Base-by-base conservation (phyloP, 2,329 filamentous ascomycete genomes). In the Gremmenia infestans region DNA sequence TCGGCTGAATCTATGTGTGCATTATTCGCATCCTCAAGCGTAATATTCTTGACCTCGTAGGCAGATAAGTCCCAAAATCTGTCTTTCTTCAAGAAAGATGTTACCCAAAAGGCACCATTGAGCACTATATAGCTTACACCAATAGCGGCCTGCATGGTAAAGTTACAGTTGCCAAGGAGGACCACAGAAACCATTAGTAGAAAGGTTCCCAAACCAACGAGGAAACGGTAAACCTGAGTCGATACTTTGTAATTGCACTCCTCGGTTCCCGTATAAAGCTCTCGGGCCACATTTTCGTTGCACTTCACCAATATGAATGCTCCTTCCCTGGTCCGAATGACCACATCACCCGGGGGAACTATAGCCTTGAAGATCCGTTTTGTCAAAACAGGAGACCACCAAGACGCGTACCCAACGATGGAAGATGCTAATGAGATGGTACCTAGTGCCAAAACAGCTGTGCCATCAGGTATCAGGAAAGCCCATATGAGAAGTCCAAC, bases 101-200 rank as follows among this genome's bases (percentile, higher is more conserved):
- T 58, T 1, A 54, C 58, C 82, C 82, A 86, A 67, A 85, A 85
- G 0, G 80, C 67, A 9, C 77, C 79, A 57, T 86, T 87, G 50
- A 86, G 73, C 4, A 79, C 60, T 53, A 86, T 80, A 61, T 86
- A 86, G 1, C 76, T 73, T 2, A 70, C 73, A 6, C 81, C 81
- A 57, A 85, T 80, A 11, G 82, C 77, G 9, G 81, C 76, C 68
- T 87, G 82, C 58, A 80, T 78, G 46, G 76, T 74, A 75, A 81
- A 85, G n/a, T 76, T 76, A 68, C 81, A 83, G 65, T 86, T 86
- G 1, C 82, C 82, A 36, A 87, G 69, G 14, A 85, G 70, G 12
- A 86, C 80, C 11, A 86, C 81, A 1, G 78, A 76, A 3, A 81
- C 65, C 83, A 86, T 86, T 46, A 86, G 75, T 25, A 85, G 61